phyloP scores from a whole-genome alignment of 768 basidiomycete species.

The Suillus luteus region DNA sequence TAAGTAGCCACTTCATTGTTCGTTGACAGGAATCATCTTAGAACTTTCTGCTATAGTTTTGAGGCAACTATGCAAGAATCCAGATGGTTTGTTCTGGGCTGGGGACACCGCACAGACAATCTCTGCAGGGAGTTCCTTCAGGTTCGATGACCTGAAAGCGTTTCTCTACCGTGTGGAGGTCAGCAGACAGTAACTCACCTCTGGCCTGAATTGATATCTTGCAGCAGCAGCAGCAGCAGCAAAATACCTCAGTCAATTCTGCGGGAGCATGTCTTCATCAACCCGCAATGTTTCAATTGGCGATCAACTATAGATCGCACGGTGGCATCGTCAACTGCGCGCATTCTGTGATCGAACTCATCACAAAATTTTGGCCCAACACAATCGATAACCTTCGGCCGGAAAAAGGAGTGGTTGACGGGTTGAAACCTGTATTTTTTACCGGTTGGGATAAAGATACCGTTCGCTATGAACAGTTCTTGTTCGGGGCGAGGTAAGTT shows the following conservation, averaged over 20 bases:
- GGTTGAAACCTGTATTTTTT: conserved; percentile 61
- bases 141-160: conserved; percentile 71
- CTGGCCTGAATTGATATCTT: not conserved
- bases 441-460: conserved; percentile 46
- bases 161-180: conserved; percentile 68
- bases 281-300: conserved; percentile 54
- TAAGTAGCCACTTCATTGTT: conserved; percentile 30
- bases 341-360: conserved; percentile 61
- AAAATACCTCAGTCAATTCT: conserved; percentile 18
- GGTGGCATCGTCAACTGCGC: conserved; percentile 77
- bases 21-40: not conserved
- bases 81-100: conserved; percentile 73
- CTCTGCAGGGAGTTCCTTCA: conserved; percentile 68
- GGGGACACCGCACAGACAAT: conserved; percentile 84
- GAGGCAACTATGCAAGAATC: conserved; percentile 60
- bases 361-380: conserved; percentile 61
- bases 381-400: conserved; percentile 59
- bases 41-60: conserved; percentile 45
- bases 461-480: conserved; percentile 54
- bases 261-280: conserved; percentile 20
- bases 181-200: conserved; percentile 3
- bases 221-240: conserved; percentile 24
- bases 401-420: conserved; percentile 58
- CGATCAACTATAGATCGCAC: conserved; percentile 70
- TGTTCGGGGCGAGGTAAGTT: conserved; percentile 50